Evolutionary conservation across 768 basidiomycete species (phyloP).

Genomic region (Trametes coccinea): DNA sequence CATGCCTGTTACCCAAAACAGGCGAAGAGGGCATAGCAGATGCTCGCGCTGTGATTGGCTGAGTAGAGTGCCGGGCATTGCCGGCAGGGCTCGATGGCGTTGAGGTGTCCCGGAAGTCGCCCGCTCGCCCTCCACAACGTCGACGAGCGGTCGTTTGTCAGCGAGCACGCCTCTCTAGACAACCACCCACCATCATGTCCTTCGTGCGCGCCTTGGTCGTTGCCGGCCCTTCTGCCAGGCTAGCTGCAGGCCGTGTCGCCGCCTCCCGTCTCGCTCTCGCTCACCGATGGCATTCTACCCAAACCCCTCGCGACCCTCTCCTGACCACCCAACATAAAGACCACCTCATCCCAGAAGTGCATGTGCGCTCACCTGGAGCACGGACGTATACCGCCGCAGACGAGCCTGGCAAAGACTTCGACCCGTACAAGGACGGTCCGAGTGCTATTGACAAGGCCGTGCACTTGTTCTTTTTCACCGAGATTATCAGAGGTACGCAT

Average conservation of each 20-base stretch:
- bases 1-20: neutral
- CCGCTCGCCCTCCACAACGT: constrained; percentile 26
- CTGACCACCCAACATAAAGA: constrained; percentile 28
- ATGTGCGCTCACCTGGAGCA: constrained; percentile 10
- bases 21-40: constrained; percentile 23
- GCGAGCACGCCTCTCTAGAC: constrained; percentile 35
- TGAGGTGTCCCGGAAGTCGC: constrained; percentile 27
- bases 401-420: constrained; percentile 52
- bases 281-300: constrained; percentile 53
- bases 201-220: constrained; percentile 53
- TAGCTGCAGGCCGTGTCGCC: constrained; percentile 34
- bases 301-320: constrained; percentile 27
- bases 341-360: neutral
- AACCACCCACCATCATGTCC: constrained; percentile 56
- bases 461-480: constrained; percentile 97
- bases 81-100: constrained; percentile 28
- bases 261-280: constrained; percentile 39
- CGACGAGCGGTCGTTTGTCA: constrained; percentile 26
- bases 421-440: constrained; percentile 78
- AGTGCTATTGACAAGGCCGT: constrained; percentile 95
- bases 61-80: constrained; percentile 27
- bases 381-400: constrained; percentile 38
- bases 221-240: constrained; percentile 52
- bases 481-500: constrained; percentile 87
- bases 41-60: constrained; percentile 48